These are phyloP conservation scores for Rosa rugosa DNA, from an alignment of 306 rosid species.

Conservation along the genomic window DNA sequence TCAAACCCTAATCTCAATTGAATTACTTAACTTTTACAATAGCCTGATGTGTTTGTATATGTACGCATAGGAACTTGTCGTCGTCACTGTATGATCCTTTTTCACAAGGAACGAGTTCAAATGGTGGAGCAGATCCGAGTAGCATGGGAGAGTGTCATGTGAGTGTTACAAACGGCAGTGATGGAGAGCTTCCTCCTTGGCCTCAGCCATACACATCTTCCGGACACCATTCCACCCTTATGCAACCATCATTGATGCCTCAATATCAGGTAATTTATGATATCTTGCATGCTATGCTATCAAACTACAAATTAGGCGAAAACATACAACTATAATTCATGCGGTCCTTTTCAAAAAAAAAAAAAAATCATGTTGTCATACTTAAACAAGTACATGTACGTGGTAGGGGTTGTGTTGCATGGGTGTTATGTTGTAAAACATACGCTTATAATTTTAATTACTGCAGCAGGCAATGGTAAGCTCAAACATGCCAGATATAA, in stretches of 20 bases:
- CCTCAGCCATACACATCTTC: slow-evolving; percentile 32
- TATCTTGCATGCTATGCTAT: background rate
- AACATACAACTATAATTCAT: too few relatives aligned
- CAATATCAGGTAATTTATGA: slow-evolving; percentile 30
- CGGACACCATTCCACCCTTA: slow-evolving; percentile 22
- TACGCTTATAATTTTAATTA: background rate
- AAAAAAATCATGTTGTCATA: too few relatives aligned
- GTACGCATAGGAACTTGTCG: slow-evolving; percentile 43
- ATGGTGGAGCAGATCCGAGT: slow-evolving; percentile 31
- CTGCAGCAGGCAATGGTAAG: slow-evolving; percentile 51
- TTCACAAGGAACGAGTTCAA: slow-evolving; percentile 61
- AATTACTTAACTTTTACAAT: background rate
- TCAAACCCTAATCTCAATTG: background rate
- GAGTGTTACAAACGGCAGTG: slow-evolving; percentile 30
- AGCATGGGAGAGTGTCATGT: slow-evolving; percentile 53
- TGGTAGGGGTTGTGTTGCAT: background rate
- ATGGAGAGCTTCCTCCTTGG: slow-evolving; percentile 53
- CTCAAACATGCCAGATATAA: slow-evolving; percentile 44
- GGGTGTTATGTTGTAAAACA: background rate
- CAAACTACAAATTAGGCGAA: background rate
- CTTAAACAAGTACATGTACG: too few relatives aligned
- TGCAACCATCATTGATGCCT: slow-evolving; percentile 31
- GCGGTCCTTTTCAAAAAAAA: too few relatives aligned
- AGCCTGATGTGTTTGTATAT: background rate
- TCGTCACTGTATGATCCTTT: slow-evolving; percentile 55